Evolutionary conservation across 495 filamentous ascomycete species (phyloP), one percentile per base, ranked within the genome.

Genomic region (Aspergillus carlsbadensis): DNA sequence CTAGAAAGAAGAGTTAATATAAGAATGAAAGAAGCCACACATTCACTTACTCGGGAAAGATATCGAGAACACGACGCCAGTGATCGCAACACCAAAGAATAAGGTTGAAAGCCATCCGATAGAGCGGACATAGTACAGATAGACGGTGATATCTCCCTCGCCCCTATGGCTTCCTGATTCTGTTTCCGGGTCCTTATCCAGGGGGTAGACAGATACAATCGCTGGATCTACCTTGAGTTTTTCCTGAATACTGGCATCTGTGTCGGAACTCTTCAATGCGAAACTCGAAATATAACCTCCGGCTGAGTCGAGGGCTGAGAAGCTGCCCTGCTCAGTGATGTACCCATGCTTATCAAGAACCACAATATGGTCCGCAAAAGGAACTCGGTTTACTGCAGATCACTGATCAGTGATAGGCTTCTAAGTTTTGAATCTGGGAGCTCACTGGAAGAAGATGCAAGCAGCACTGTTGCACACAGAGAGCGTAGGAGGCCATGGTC

Each of bases 71-170:
- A 76, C 72, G 45, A 76, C 78, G 10, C 55, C 63, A 5, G 67
- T 66, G 52, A 74, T 78, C 5, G 63, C 63, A 10, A 78, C 55
- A 10, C 84, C 58, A 42, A 83, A 70, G 1, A 74, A 31, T 3
- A 80, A 18, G 6, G 82, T 81, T 0, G 59, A 48, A 3, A 75
- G 33, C 74, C 71, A 67, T 0, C 84, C 84, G 21, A 82, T 76
- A 6, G 74, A 76, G 8, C 67, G 64, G 20, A 84, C 65, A 51
- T 88, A 89, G 60, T 86, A 88, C 0, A 70, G 54, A 61, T 87
- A 87, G 37, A 86, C 73, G 2, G 79, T 65, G 0, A 79, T 57
- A 54, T 87, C 83, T 6, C 83, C 83, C 1, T 78, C 76, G 41
- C 63, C 62, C 8, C 74, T 65, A 29, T 70, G 73, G 8, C 63